Percentiles rank a stretch among this genome's conserved stretches.
Evolutionary conservation across 306 rosid genomes (phyloP).

Genomic region (Vicia faba): DNA sequence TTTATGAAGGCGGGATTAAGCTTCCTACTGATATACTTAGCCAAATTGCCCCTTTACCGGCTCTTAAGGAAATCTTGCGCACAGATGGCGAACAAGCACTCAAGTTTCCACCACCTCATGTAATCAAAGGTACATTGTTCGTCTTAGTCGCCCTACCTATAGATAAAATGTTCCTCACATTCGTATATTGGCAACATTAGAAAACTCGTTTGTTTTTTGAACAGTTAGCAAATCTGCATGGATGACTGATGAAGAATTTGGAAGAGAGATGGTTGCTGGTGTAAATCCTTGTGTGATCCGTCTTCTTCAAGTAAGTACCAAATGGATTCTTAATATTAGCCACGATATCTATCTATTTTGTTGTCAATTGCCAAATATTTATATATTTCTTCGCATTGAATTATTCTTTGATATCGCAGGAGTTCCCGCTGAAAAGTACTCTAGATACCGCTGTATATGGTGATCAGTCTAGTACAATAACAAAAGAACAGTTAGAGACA

Average conservation of each 20-base stretch:
- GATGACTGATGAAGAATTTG: constrained; percentile 85
- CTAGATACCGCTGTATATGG: constrained; percentile 55
- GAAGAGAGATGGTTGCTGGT: constrained; percentile 86
- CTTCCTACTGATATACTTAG: constrained; percentile 50
- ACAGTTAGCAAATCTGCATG: constrained; percentile 64
- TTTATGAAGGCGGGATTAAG: constrained; percentile 59
- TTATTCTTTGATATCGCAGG: constrained; percentile 40
- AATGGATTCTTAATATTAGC: too few relatives aligned
- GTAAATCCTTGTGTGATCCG: constrained; percentile 58
- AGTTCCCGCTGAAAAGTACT: constrained; percentile 65
- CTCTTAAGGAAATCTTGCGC: constrained; percentile 61
- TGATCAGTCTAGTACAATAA: constrained; percentile 58
- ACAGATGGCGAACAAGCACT: constrained; percentile 64
- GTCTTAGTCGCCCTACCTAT: too few relatives aligned
- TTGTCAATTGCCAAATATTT: neutral
- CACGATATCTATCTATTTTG: neutral
- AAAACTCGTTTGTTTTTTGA: too few relatives aligned
- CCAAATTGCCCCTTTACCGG: constrained; percentile 52
- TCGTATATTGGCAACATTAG: too few relatives aligned
- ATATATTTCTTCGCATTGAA: neutral
- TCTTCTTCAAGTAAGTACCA: constrained; percentile 32
- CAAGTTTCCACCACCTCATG: constrained; percentile 62
- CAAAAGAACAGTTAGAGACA: constrained; percentile 44
- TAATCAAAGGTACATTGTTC: constrained; percentile 52
- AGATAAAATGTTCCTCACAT: too few relatives aligned